Evolutionary conservation across 768 basidiomycete genomes (phyloP).

Genomic region (Rubroboletus satanas): DNA sequence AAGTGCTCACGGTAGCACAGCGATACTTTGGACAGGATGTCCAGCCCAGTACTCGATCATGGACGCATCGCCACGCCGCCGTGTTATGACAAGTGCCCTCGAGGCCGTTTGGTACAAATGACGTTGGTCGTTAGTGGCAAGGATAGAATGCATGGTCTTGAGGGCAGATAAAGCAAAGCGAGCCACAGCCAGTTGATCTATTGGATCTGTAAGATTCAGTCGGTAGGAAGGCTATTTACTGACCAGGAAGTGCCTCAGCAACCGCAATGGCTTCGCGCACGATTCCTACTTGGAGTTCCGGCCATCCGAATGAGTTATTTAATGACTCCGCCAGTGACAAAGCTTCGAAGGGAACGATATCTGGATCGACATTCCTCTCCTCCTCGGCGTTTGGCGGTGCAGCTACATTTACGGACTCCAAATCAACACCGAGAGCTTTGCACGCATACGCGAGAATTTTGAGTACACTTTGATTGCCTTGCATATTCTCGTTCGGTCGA

Average conservation of each 20-base stretch:
- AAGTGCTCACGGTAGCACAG: conserved; percentile 64
- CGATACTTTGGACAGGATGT: conserved; percentile 72
- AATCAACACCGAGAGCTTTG: conserved; percentile 75
- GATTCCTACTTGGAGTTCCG: conserved; percentile 91
- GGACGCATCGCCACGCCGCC: conserved; percentile 70
- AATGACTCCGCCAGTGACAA: conserved; percentile 36
- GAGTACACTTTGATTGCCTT: conserved; percentile 82
- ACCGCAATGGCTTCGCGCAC: conserved; percentile 89
- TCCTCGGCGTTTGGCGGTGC: conserved; percentile 25
- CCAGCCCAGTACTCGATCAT: conserved; percentile 86
- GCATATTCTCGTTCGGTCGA: conserved; percentile 65
- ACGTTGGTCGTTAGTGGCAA: conserved; percentile 75
- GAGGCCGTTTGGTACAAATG: conserved; percentile 70
- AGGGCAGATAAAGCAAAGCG: conserved; percentile 88
- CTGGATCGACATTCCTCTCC: conserved; percentile 15
- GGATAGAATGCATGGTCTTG: conserved; percentile 62
- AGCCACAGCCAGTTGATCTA: conserved; percentile 82
- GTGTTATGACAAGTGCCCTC: conserved; percentile 68
- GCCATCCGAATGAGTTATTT: conserved; percentile 79
- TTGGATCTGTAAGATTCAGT: conserved; percentile 3
- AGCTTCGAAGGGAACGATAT: conserved; percentile 30
- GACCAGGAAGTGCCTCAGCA: conserved; percentile 88
- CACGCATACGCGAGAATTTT: conserved; percentile 70
- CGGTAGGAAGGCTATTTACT: conserved; percentile 17
- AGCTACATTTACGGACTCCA: conserved; percentile 63